Evolutionary conservation across 306 rosid species (phyloP).

Genomic region (Herpetospermum pedunculosum): DNA sequence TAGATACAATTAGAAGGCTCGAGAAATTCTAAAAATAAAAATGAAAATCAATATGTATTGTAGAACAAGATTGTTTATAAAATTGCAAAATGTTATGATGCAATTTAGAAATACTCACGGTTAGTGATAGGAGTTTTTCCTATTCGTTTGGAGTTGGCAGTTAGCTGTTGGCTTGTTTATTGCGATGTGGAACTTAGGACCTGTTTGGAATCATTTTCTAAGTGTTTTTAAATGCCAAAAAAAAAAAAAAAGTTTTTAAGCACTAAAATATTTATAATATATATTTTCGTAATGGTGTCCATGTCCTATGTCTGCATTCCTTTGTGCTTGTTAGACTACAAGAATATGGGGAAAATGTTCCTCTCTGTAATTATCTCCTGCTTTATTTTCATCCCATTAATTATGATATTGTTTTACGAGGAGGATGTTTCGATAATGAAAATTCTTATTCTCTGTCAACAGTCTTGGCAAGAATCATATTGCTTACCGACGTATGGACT

Average conservation of each 20-base stretch:
- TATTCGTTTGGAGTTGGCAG: background rate
- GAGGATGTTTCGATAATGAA: slow-evolving; percentile 19
- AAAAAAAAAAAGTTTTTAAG: no score
- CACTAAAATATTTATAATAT: no score
- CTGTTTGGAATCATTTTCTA: no score
- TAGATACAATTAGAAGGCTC: background rate
- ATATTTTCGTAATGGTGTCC: background rate
- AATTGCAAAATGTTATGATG: background rate
- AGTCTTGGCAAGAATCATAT: slow-evolving; percentile 82
- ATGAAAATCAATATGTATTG: background rate
- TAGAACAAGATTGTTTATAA: background rate
- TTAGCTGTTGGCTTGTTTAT: background rate
- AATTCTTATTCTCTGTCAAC: slow-evolving; percentile 21
- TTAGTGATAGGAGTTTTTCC: background rate
- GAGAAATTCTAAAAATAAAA: background rate
- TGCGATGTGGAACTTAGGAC: no score
- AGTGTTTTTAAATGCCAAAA: no score
- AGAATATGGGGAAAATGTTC: background rate
- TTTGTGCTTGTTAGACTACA: background rate
- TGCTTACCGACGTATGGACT: slow-evolving; percentile 62
- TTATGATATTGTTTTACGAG: background rate
- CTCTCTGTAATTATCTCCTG: background rate
- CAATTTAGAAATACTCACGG: background rate
- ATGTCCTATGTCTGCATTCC: background rate
- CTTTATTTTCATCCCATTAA: background rate